Conservation (phyloP, 164 flowering plant genomes). For the Chloranthus sessilifolius region DNA sequence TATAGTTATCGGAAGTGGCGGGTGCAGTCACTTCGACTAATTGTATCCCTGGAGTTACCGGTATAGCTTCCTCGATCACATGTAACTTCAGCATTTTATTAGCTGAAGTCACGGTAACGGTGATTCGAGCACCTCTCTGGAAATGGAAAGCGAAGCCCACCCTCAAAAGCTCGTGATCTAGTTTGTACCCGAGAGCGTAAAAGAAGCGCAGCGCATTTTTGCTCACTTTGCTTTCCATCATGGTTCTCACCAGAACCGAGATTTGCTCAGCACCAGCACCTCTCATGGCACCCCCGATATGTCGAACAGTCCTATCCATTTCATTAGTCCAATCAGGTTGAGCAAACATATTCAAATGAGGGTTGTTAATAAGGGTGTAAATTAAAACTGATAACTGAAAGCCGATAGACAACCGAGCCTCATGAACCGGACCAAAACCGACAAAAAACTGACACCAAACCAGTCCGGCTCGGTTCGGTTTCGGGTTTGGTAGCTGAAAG, state of each 20-base stretch:
- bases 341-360: too few species aligned
- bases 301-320: conserved; percentile 90
- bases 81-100: conserved; percentile 82
- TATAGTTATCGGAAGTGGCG: conserved; percentile 74
- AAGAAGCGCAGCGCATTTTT: conserved; percentile 80
- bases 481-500: too few species aligned
- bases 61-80: conserved; percentile 78
- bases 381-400: too few species aligned
- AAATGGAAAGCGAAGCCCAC: conserved; percentile 80
- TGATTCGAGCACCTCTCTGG: conserved; percentile 69
- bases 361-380: too few species aligned
- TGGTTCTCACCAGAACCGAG: conserved; percentile 70
- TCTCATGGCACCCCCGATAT: conserved; percentile 90
- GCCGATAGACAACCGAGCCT: too few species aligned
- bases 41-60: conserved; percentile 88
- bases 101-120: conserved; percentile 74
- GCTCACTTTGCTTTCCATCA: conserved; percentile 88
- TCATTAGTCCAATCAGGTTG: too few species aligned
- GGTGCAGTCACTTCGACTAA: conserved; percentile 94
- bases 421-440: too few species aligned
- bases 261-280: conserved; percentile 98
- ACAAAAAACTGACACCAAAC: too few species aligned
- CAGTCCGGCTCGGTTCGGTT: too few species aligned
- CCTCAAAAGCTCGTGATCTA: conserved; percentile 81
- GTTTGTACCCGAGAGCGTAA: conserved; percentile 78